Base-by-base conservation (phyloP, 768 basidiomycete genomes). In the Collybia sordida region DNA sequence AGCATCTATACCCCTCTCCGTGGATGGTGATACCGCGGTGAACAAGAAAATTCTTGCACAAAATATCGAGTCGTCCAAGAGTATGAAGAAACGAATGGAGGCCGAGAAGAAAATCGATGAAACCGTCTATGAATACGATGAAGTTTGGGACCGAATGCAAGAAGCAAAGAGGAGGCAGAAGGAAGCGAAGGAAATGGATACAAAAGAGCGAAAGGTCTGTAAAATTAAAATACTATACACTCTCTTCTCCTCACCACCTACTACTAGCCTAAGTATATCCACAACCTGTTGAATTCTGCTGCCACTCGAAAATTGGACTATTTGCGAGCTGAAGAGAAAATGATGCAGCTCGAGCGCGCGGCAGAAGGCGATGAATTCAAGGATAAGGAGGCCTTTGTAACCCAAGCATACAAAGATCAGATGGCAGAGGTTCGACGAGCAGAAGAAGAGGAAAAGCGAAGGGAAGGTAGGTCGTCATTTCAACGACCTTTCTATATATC, bases 331-430 rank as follows among this genome's bases (percentile, higher is more conserved):
- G 97, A 99, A 68, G 96, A 98, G 70, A 98, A 98, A 77, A 88
- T 96, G 88, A 87, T 98, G 64, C 90, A 95, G 64, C 79, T 82
- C 38, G 97, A 98, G 66, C 81, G 97, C 18, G 92, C 95, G 69
- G 72, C 79, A 17, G 97, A 99, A 70, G 97, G 97, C 0, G 94
- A 94, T 53, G 81, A 93, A 65, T 99, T 92, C 64, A 79, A 79
- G 49, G 97, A 92, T 72, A 98, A 95, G 73, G 97, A 98, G 47
- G 78, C 85, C n/a, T 99, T 98, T 60, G 96, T 98, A 43, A 99
- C 97, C 0, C 91, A 93, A 61, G 93, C 92, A 19, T 99, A 99
- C 72, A 94, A 93, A 65, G 88, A 91, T 42, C 97, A 98, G 69
- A 90, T 97, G 85, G 94, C 83, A 42, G 90, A 95, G 68, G 83